Evolutionary conservation across 2,329 filamentous ascomycete species (phyloP).

Genomic region (Exophiala viscosa): DNA sequence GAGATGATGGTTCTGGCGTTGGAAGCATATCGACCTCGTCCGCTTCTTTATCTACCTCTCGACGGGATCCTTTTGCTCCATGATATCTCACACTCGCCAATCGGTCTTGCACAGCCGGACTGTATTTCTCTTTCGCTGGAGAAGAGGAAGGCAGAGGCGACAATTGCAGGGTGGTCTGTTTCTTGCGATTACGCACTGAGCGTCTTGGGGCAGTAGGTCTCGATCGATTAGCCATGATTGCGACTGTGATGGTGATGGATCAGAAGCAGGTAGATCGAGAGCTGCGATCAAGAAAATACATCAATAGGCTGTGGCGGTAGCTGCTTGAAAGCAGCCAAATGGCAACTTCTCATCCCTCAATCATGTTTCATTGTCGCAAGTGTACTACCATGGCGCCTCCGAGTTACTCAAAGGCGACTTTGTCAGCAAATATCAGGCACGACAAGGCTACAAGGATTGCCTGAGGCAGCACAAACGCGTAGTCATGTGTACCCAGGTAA

Average conservation of each 20-base stretch:
- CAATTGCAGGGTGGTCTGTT: slow-evolving; percentile 44
- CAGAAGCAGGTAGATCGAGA: background rate
- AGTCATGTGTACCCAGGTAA: too few relatives aligned
- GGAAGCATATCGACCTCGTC: slow-evolving; percentile 5
- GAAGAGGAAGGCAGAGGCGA: slow-evolving; percentile 34
- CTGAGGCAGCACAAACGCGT: too few relatives aligned
- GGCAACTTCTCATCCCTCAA: too few relatives aligned
- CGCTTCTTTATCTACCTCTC: slow-evolving; percentile 11
- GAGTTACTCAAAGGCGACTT: too few relatives aligned
- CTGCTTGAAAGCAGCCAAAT: too few relatives aligned
- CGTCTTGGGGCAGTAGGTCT: slow-evolving; percentile 3
- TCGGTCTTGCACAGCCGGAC: slow-evolving; percentile 29
- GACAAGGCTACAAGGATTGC: too few relatives aligned
- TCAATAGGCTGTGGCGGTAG: too few relatives aligned
- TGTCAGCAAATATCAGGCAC: too few relatives aligned
- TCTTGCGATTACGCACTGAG: slow-evolving; percentile 21
- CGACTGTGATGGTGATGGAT: background rate
- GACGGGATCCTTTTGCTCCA: slow-evolving; percentile 9
- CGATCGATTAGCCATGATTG: slow-evolving; percentile 1
- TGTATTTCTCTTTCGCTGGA: slow-evolving; percentile 24
- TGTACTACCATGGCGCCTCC: too few relatives aligned
- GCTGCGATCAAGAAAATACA: too few relatives aligned
- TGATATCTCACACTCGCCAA: slow-evolving; percentile 35
- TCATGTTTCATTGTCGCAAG: too few relatives aligned
- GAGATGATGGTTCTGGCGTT: slow-evolving; percentile 26